Evolutionary conservation across 257 asterid species (phyloP).

Genomic region (Solanum phureja): DNA sequence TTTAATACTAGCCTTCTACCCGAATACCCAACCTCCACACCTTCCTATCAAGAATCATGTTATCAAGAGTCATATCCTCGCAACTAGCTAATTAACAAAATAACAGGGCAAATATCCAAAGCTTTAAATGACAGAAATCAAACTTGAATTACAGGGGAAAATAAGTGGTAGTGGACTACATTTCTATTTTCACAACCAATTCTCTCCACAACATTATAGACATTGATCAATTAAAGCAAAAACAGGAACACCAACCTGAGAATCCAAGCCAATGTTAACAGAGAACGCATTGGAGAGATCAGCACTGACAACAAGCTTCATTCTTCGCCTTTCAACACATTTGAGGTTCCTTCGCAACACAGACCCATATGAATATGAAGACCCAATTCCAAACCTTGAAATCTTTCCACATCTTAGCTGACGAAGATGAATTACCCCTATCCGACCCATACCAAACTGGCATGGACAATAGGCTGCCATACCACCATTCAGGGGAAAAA

Average conservation of each 20-base stretch:
- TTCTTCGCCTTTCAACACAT: slow-evolving; percentile 37
- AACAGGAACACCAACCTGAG: slow-evolving; percentile 36
- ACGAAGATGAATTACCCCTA: slow-evolving; percentile 25
- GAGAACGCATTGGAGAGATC: slow-evolving; percentile 61
- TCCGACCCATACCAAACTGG: slow-evolving; percentile 37
- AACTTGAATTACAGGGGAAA: not conserved
- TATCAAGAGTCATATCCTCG: not conserved
- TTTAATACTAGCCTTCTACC: not conserved
- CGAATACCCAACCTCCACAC: not conserved
- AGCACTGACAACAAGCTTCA: slow-evolving; percentile 37
- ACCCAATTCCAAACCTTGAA: slow-evolving; percentile 24
- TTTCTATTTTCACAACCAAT: not conserved
- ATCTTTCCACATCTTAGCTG: slow-evolving; percentile 25
- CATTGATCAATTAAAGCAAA: not conserved
- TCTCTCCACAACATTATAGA: not conserved
- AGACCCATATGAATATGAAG: slow-evolving; percentile 3
- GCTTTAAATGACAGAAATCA: not conserved
- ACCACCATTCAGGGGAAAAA: slow-evolving; percentile 6
- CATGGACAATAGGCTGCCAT: slow-evolving; percentile 42
- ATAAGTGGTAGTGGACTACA: not conserved
- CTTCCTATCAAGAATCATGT: not conserved
- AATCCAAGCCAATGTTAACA: slow-evolving; percentile 63
- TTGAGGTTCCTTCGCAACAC: slow-evolving; percentile 23
- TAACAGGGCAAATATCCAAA: not conserved
- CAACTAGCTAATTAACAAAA: not conserved